Percentiles rank a stretch among this genome's conserved stretches.
Conservation (phyloP, 2,329 filamentous ascomycete genomes). For the Lecanosticta acicola region DNA sequence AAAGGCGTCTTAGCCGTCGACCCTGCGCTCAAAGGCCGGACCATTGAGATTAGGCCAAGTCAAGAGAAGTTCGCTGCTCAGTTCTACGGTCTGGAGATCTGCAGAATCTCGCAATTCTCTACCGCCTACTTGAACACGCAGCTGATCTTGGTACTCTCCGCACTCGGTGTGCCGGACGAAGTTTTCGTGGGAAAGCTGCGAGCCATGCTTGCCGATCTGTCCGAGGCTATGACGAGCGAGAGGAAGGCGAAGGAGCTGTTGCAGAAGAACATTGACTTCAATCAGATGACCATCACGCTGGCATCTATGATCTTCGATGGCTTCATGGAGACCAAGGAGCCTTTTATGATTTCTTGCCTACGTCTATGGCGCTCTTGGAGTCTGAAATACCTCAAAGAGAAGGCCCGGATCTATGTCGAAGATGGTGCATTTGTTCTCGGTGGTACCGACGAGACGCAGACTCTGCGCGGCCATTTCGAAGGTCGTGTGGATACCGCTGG, state of each 20-base stretch:
- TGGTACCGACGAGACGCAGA: slow-evolving; percentile 77
- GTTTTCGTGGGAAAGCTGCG: slow-evolving; percentile 65
- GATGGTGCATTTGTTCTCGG: slow-evolving; percentile 84
- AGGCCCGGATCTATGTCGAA: slow-evolving; percentile 76
- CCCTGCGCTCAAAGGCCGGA: slow-evolving; percentile 53
- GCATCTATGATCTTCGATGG: slow-evolving; percentile 72
- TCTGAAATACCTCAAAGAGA: slow-evolving; percentile 85
- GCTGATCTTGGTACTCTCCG: slow-evolving; percentile 76
- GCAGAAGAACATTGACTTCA: slow-evolving; percentile 73
- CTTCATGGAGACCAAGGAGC: slow-evolving; percentile 69
- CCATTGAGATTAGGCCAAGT: slow-evolving; percentile 74
- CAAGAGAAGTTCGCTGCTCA: slow-evolving; percentile 78
- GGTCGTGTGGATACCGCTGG: neutral
- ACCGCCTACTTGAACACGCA: slow-evolving; percentile 82
- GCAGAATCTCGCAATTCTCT: slow-evolving; percentile 70
- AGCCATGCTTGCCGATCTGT: slow-evolving; percentile 61
- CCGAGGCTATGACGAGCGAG: slow-evolving; percentile 63
- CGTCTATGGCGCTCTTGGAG: slow-evolving; percentile 85
- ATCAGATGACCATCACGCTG: slow-evolving; percentile 69
- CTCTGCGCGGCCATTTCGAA: slow-evolving; percentile 62
- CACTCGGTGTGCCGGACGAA: slow-evolving; percentile 62
- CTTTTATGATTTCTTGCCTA: slow-evolving; percentile 74
- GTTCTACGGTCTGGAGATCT: slow-evolving; percentile 74
- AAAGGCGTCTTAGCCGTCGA: slow-evolving; percentile 83
- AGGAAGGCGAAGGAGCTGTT: slow-evolving; percentile 62